phyloP scores from a whole-genome alignment of 2,329 filamentous ascomycete species.

The Xylariaceae sp. region DNA sequence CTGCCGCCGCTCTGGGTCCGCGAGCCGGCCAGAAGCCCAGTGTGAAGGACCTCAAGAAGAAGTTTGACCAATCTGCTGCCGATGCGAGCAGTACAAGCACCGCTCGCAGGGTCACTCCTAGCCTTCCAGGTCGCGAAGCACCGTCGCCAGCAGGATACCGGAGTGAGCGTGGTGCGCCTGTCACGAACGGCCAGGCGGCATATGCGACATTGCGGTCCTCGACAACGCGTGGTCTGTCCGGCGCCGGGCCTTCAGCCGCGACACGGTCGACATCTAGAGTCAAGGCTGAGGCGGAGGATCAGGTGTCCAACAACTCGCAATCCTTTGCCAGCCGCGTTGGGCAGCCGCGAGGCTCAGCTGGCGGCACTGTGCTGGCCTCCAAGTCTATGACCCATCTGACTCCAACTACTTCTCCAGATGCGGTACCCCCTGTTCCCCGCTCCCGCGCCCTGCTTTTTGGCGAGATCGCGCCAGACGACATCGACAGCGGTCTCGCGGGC shows the following conservation, averaged over 20 bases:
- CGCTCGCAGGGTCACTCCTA: constrained; percentile 28
- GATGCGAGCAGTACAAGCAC: constrained; percentile 23
- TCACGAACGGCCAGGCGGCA: constrained; percentile 29
- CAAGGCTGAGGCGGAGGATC: constrained; percentile 42
- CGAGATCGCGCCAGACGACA: constrained; percentile 58
- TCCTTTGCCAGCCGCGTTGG: constrained; percentile 54
- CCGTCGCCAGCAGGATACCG: constrained; percentile 27
- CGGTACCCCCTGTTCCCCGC: constrained; percentile 23
- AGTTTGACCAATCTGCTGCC: constrained; percentile 59
- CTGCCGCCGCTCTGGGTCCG: constrained; percentile 19
- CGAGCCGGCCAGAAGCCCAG: constrained; percentile 48
- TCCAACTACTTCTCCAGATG: constrained; percentile 21
- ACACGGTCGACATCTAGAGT: constrained; percentile 34
- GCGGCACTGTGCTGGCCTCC: constrained; percentile 29
- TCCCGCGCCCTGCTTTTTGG: constrained; percentile 60
- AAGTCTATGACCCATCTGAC: constrained; percentile 37
- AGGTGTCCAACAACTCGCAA: constrained; percentile 44
- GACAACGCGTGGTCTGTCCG: constrained; percentile 24
- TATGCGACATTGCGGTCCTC: constrained; percentile 34
- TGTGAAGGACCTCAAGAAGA: constrained; percentile 72
- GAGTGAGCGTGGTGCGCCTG: constrained; percentile 15
- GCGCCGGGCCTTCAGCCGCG: constrained; percentile 20
- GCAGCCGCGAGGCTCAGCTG: constrained; percentile 37
- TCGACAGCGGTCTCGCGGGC: constrained; percentile 43
- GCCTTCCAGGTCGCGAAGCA: constrained; percentile 28